A percentile compares a stretch with the other conserved stretches of the same genome.
Evolutionary conservation across 129 eudicot genomes (phyloP).

Genomic region (Centella asiatica): DNA sequence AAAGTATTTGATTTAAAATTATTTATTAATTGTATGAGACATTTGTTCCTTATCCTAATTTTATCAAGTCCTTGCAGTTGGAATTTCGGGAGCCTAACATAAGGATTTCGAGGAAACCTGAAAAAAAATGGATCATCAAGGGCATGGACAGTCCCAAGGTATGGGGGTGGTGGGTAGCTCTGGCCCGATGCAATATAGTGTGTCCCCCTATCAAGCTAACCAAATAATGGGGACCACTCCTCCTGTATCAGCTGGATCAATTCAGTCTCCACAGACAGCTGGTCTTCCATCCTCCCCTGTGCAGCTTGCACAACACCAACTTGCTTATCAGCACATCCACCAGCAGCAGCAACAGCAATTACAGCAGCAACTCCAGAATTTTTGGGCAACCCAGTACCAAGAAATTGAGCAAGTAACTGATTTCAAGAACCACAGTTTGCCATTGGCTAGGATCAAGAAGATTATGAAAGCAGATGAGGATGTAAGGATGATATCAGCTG

Average conservation of each 20-base stretch:
- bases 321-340: conserved; percentile 57
- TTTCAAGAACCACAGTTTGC: conserved; percentile 59
- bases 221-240: conserved; percentile 37
- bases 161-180: conserved; percentile 27
- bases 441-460: conserved; percentile 59
- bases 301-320: conserved; percentile 54
- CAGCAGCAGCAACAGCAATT: conserved; percentile 58
- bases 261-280: conserved; percentile 36
- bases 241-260: conserved; percentile 24
- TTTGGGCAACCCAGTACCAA: conserved; percentile 52
- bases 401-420: conserved; percentile 56
- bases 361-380: conserved; percentile 50
- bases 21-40: neutral
- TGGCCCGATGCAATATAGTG: conserved; percentile 34
- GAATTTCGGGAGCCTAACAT: neutral
- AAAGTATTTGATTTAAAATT: neutral
- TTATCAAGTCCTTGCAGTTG: neutral
- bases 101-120: too few relatives aligned
- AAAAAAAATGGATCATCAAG: conserved; percentile 54
- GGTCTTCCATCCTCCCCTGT: conserved; percentile 34
- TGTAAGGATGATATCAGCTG: conserved; percentile 63
- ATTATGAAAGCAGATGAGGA: conserved; percentile 67
- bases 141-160: conserved; percentile 41
- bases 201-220: conserved; percentile 35
- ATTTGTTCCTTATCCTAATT: neutral